Evolutionary conservation across 306 rosid genomes (phyloP), one percentile per base, ranked within the genome.

Genomic region (Mimosa bimucronata): DNA sequence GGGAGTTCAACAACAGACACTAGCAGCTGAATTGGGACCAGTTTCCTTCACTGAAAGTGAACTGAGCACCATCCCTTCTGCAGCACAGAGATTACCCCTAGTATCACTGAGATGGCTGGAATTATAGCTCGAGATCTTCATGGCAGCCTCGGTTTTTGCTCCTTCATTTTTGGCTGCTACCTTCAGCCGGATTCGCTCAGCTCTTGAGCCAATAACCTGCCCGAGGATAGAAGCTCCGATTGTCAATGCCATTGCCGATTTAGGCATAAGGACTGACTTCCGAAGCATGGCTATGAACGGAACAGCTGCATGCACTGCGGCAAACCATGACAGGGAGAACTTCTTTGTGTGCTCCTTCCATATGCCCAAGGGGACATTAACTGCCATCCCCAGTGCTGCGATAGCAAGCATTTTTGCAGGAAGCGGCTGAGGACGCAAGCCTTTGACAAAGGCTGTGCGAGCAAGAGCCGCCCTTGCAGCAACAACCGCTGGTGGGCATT

Each of bases 401-500:
- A 93, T 89, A 19, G 67, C 91, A 14, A 93, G 91, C 91, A 93
- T 80, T 88, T 93, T 93, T 30, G 86, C 85, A 82, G 97, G 97
- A 76, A 91, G 92, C 18, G 97, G 96, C 81, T 91, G 97, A 26
- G 97, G 97, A 7, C 94, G 94, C 80, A 91, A 67, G 80, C 85
- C 88, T 83, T 91, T 93, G 11, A 91, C 94, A 28, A 91, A 75
- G 73, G 92, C 84, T 7, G 97, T 93, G 21, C 91, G 91, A 23
- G 97, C 90, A 8, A 93, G 97, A 80, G 97, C 90, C 9, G 97
- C 97, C 87, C 97, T 87, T 29, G 97, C 97, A 21, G 94, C 92
- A 83, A 93, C 91, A 58, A 93, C 83, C 23, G 97, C 91, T 2
- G 94, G 87, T 0, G 97, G 97, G 71, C 97, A 93, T 81, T 8